Evolutionary conservation across 164 flowering plant species (phyloP), one percentile per base, ranked within the genome.

Genomic region (Platanus orientalis): DNA sequence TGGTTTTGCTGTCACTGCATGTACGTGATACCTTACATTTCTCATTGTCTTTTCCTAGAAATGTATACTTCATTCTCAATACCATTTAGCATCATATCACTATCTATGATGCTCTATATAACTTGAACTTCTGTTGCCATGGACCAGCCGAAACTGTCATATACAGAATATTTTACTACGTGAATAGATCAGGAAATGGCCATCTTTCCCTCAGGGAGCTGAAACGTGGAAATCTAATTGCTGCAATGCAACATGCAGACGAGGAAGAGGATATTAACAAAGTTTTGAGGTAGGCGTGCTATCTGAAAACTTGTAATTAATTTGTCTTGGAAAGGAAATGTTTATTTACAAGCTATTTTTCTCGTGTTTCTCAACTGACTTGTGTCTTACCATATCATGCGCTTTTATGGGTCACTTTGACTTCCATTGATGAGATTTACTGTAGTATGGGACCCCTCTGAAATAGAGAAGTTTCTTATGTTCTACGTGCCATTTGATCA

Each of bases 231-330:
- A 81, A 91, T 74, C 75, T 95, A 30, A 80, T 92, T 76, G 78
- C 89, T 83, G 96, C 99, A 61, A 86, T 95, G 97, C 97, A 84
- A 69, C 97, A 88, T 78, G 96, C 88, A 17, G 99, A 95, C 66
- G 97, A 95, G 58, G 97, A 95, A 72, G 99, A 95, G 70, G 97
- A 95, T 78, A 95, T 92, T 62, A 92, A 95, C 79, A 90, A 90
- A 80, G 97, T 95, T 54, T 58, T 95, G 76, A 85, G 99, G 99
- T 95, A 55, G 51, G 60, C 11, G 3, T 64, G 9, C 25, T 14
- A 26, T 26, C 20, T 44, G n/a, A 44, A 44, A 44, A 44, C 6
- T 44, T 44, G 19, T 19, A 14, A 44, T 14, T 44, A 4, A 44
- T 44, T 44, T 44, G 4, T 19, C 12, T 44, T 44, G 14, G 19